Evolutionary conservation across 495 filamentous ascomycete species (phyloP).

Genomic region (Daldinia decipiens): DNA sequence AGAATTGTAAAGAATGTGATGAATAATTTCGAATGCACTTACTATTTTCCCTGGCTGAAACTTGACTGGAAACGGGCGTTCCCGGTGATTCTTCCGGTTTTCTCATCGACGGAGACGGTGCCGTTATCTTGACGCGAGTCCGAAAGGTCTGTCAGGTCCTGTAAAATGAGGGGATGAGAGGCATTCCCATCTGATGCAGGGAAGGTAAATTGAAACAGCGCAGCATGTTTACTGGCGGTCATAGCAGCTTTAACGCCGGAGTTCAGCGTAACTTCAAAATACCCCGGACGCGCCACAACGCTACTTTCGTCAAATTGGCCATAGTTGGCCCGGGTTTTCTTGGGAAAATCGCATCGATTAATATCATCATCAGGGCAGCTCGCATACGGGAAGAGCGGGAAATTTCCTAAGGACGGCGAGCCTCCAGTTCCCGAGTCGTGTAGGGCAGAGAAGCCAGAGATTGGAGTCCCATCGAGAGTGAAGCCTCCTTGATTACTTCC

Average conservation of each 20-base stretch:
- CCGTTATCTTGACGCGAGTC: conserved; percentile 71
- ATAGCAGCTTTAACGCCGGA: conserved; percentile 72
- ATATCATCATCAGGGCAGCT: conserved; percentile 72
- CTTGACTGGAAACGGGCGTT: conserved; percentile 74
- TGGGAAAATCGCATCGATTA: conserved; percentile 70
- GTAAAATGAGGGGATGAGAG: conserved; percentile 67
- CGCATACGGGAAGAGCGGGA: conserved; percentile 75
- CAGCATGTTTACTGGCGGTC: conserved; percentile 71
- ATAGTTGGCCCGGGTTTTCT: conserved; percentile 49
- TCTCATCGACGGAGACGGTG: conserved; percentile 62
- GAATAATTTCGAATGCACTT: conserved; percentile 20
- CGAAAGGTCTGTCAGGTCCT: conserved; percentile 74
- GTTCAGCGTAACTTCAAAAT: conserved; percentile 70
- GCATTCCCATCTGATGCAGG: conserved; percentile 54
- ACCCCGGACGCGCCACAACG: conserved; percentile 70
- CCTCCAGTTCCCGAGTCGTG: conserved; percentile 81
- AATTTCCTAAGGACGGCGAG: conserved; percentile 75
- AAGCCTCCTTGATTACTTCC: conserved; percentile 78
- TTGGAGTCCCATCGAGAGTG: conserved; percentile 67
- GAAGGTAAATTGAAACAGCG: conserved; percentile 77
- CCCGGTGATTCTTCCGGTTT: conserved; percentile 70
- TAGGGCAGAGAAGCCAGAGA: conserved; percentile 74
- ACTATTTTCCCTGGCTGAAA: conserved; percentile 72
- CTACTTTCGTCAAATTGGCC: conserved; percentile 59
- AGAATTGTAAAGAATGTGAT: no score